Conservation (phyloP, 108 stramenopile genomes). For the Nitzschia putrida region DNA sequence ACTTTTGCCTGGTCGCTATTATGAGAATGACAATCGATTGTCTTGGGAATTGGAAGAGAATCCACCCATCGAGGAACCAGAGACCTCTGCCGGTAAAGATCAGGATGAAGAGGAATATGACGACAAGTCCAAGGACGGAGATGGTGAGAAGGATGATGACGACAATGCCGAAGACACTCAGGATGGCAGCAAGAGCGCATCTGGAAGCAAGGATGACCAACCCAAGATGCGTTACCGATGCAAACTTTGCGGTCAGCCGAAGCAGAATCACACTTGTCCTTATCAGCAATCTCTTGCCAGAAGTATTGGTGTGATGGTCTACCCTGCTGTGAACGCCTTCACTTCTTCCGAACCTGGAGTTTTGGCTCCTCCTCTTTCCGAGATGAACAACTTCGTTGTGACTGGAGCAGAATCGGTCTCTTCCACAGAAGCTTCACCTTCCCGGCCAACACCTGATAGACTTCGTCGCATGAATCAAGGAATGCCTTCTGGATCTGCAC, state of each 20-base stretch:
- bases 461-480: slow-evolving; percentile 20
- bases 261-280: slow-evolving; percentile 77
- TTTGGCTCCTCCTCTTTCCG: slow-evolving; percentile 64
- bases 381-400: slow-evolving; percentile 80
- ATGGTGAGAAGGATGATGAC: slow-evolving; percentile 16
- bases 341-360: slow-evolving; percentile 69
- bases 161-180: slow-evolving; percentile 12
- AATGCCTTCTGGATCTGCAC: slow-evolving; percentile 34
- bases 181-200: slow-evolving; percentile 15
- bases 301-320: slow-evolving; percentile 75
- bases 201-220: slow-evolving; percentile 26
- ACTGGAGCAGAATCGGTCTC: slow-evolving; percentile 41
- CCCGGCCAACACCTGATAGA: slow-evolving; percentile 46
- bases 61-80: slow-evolving; percentile 55
- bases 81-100: slow-evolving; percentile 26
- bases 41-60: slow-evolving; percentile 83
- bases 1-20: slow-evolving; percentile 64
- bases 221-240: slow-evolving; percentile 73
- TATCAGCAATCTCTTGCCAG: slow-evolving; percentile 65
- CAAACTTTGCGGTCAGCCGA: slow-evolving; percentile 79
- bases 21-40: slow-evolving; percentile 76
- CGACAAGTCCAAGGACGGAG: slow-evolving; percentile 8
- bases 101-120: slow-evolving; percentile 24
- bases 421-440: slow-evolving; percentile 32
- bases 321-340: slow-evolving; percentile 78